phyloP scores from a whole-genome alignment of 2,329 filamentous ascomycete species.

The Aspergillus amoenus region DNA sequence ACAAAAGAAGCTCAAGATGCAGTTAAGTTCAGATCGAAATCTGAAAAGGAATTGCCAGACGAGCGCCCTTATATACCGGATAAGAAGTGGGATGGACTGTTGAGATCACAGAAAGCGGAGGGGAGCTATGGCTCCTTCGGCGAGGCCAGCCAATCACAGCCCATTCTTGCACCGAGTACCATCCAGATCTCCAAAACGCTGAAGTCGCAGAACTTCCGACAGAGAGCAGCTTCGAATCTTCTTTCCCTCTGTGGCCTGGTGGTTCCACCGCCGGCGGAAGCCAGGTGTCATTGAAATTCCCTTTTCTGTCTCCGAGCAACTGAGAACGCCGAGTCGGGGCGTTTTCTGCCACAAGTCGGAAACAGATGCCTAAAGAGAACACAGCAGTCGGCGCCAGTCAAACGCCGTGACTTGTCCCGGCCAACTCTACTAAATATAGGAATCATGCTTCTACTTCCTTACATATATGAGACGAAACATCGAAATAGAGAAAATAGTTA shows the following conservation, averaged over 20 bases:
- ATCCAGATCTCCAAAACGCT: constrained; percentile 3
- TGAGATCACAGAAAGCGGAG: background rate
- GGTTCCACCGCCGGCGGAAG: background rate
- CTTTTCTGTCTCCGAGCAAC: background rate
- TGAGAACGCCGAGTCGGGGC: background rate
- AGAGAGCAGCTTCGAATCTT: constrained; percentile 9
- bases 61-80: constrained; percentile 8
- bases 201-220: background rate
- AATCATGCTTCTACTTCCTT: too few relatives aligned
- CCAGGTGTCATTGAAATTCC: background rate
- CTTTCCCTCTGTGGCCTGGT: constrained; percentile 7
- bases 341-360: background rate
- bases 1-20: background rate
- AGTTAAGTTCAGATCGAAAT: background rate
- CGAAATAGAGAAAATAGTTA: too few relatives aligned
- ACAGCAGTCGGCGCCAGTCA: too few relatives aligned
- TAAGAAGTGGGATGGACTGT: background rate
- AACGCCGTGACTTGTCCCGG: too few relatives aligned
- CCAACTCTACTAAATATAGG: too few relatives aligned
- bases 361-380: background rate
- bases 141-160: constrained; percentile 11
- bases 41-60: background rate
- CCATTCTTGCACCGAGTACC: constrained; percentile 1
- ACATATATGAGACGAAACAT: too few relatives aligned
- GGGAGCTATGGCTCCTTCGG: constrained; percentile 7